Evolutionary conservation across 164 flowering plant species (phyloP), one percentile per base, ranked within the genome.

Genomic region (Kingdonia uniflora): DNA sequence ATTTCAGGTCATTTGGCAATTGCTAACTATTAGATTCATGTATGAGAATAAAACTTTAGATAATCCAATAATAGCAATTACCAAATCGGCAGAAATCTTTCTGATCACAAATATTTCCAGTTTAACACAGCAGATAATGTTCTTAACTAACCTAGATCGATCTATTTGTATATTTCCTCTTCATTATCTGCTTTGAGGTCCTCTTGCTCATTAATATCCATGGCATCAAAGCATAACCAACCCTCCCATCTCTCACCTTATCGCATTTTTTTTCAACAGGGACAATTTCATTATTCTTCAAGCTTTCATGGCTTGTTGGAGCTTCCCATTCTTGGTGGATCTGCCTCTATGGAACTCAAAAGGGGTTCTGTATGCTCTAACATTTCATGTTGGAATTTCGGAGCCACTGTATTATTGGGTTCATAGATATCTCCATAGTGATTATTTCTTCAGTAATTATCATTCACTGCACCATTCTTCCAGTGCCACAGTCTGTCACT

Each of bases 221-320:
- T n/a, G n/a, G n/a, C n/a, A n/a, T n/a, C n/a, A n/a, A n/a, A n/a
- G n/a, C n/a, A n/a, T n/a, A n/a, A n/a, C n/a, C n/a, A 29, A 29
- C 35, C 4, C 6, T 29, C 8, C 35, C 35, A 3, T 3, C 4
- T 29, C 35, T 29, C 35, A 29, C 35, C 35, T 29, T 29, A 8
- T 29, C 8, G 6, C 8, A 10, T 41, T 56, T 5, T 41, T 41
- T 43, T 55, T 39, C 52, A 42, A 44, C 77, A 88, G 97, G 97
- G 97, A 88, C 35, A 85, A 85, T 68, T 84, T 81, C 71, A 42
- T 88, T 5, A 69, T 88, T 19, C 81, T 90, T 54, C 91, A 90
- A 67, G 82, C 79, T 48, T 37, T 78, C 11, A 52, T 77, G 11
- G 79, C 80, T 21, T 71, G 63, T 38, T 77, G 69, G 58, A 57